Evolutionary conservation across 2,329 filamentous ascomycete species (phyloP).

Genomic region (Aspergillus intermedius): DNA sequence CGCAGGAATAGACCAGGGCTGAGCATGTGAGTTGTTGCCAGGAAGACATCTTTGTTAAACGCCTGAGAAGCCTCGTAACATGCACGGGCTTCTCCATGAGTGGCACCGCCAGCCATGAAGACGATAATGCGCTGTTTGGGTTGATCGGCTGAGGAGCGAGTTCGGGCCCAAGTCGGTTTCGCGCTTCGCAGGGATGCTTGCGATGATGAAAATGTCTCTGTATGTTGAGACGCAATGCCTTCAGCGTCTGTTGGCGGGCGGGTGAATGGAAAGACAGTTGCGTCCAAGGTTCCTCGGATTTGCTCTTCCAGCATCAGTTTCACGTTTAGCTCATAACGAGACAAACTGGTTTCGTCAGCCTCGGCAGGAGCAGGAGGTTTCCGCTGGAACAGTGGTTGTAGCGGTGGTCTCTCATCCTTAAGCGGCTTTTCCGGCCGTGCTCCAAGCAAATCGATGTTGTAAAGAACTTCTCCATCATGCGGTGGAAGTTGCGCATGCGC

Average conservation of each 20-base stretch:
- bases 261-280: slow-evolving; percentile 62
- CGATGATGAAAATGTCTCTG: slow-evolving; percentile 38
- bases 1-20: slow-evolving; percentile 75
- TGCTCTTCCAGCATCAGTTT: slow-evolving; percentile 77
- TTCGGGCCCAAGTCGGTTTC: slow-evolving; percentile 91
- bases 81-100: slow-evolving; percentile 78
- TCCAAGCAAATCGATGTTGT: slow-evolving; percentile 73
- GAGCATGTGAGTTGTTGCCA: slow-evolving; percentile 88
- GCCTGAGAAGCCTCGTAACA: slow-evolving; percentile 80
- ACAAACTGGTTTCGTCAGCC: slow-evolving; percentile 75
- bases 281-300: slow-evolving; percentile 61
- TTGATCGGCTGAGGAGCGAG: slow-evolving; percentile 65
- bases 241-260: slow-evolving; percentile 56
- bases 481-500: slow-evolving; percentile 73
- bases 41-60: slow-evolving; percentile 73
- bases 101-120: slow-evolving; percentile 92
- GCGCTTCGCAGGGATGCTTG: slow-evolving; percentile 79
- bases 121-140: slow-evolving; percentile 86
- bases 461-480: slow-evolving; percentile 64
- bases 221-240: slow-evolving; percentile 37
- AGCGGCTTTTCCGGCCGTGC: slow-evolving; percentile 64
- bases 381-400: slow-evolving; percentile 63
- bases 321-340: slow-evolving; percentile 74
- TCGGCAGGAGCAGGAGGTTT: slow-evolving; percentile 51
- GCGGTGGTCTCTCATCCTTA: slow-evolving; percentile 66